phyloP scores from a whole-genome alignment of 345 rosid species.

The Citrus unshiu region DNA sequence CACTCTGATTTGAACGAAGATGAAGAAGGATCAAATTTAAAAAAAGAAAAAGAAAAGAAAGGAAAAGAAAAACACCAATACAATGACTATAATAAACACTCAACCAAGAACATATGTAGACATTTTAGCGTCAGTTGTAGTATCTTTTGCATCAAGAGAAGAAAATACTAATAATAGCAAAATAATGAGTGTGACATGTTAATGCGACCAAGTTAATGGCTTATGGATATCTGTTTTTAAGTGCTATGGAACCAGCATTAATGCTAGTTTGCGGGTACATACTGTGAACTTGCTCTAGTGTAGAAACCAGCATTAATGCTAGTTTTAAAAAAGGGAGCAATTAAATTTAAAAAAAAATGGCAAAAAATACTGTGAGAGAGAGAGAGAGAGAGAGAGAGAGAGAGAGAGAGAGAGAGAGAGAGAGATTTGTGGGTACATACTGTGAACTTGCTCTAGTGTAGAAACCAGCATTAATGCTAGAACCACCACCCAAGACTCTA shows the following conservation, averaged over 20 bases:
- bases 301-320: too few relatives aligned
- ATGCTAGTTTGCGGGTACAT: too few relatives aligned
- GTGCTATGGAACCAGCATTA: not conserved
- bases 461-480: slow-evolving; percentile 93
- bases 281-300: too few relatives aligned
- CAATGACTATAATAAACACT: not conserved
- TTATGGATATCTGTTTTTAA: not conserved
- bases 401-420: not conserved
- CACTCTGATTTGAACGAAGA: not conserved
- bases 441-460: slow-evolving; percentile 69
- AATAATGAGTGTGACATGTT: not conserved
- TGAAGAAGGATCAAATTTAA: not conserved
- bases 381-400: not conserved
- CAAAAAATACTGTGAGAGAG: not conserved
- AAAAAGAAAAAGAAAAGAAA: not conserved
- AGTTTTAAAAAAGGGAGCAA: too few relatives aligned
- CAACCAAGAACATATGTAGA: not conserved
- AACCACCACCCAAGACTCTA: slow-evolving; percentile 92
- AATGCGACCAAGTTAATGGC: not conserved
- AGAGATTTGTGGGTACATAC: slow-evolving; percentile 32
- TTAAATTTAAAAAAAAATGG: too few relatives aligned
- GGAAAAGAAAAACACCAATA: not conserved
- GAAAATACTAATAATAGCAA: not conserved
- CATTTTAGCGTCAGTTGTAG: too few relatives aligned
- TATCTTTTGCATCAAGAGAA: not conserved